phyloP scores from a whole-genome alignment of 2,329 filamentous ascomycete species.

The Sporothrix phasma region DNA sequence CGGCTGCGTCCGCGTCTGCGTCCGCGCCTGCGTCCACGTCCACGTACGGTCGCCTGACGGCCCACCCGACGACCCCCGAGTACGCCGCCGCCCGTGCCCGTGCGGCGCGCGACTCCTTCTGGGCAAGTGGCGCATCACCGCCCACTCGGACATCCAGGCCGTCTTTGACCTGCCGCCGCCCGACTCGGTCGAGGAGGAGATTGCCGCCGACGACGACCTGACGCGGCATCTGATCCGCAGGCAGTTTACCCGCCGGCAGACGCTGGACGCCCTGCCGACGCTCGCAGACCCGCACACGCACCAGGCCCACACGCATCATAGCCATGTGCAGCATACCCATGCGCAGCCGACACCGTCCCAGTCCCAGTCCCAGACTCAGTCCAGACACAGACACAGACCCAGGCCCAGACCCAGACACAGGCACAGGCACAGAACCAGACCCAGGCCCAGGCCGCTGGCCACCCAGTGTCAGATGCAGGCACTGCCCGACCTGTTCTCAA shows the following conservation, averaged over 20 bases:
- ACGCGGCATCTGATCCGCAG: slow-evolving; percentile 48
- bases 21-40: no score
- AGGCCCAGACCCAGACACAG: neutral
- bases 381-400: neutral
- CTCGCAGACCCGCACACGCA: neutral
- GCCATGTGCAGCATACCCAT: neutral
- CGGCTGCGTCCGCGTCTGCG: no score
- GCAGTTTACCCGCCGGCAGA: slow-evolving; percentile 41
- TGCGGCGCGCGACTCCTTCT: slow-evolving; percentile 38
- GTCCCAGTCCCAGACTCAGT: neutral
- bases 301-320: no score
- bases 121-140: slow-evolving; percentile 59
- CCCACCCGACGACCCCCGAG: neutral
- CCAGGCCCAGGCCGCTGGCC: neutral
- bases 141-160: slow-evolving; percentile 60
- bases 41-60: neutral
- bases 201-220: slow-evolving; percentile 49
- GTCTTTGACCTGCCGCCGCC: slow-evolving; percentile 66
- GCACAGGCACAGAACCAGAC: slow-evolving; percentile 8
- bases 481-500: neutral
- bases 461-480: neutral
- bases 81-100: slow-evolving; percentile 9
- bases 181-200: slow-evolving; percentile 46
- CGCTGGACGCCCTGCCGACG: slow-evolving; percentile 24
- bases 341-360: neutral